Percentiles rank a stretch among this genome's conserved stretches.
Conservation (phyloP, 1,284 basidiomycete species). For the Vanrija pseudolonga region DNA sequence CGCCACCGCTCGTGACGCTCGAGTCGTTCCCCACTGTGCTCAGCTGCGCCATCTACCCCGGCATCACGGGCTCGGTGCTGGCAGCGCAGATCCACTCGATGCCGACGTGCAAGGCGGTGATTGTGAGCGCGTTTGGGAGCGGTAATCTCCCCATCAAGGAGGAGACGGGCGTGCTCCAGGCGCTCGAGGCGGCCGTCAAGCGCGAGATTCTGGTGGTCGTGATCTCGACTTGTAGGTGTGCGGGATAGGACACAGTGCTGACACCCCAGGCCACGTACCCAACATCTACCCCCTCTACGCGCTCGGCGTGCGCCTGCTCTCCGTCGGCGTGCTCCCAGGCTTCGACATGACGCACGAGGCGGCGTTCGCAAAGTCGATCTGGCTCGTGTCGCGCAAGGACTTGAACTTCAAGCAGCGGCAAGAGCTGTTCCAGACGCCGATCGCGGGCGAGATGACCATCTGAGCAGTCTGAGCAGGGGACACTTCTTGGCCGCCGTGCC, state of each 20-base stretch:
- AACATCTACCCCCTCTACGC: constrained; percentile 47
- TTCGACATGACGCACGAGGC: constrained; percentile 48
- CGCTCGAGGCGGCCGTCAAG: constrained; percentile 34
- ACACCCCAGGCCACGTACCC: constrained; percentile 33
- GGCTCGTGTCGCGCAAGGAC: constrained; percentile 40
- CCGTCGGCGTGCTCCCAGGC: constrained; percentile 40
- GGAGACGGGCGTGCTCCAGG: constrained; percentile 33
- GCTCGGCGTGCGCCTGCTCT: constrained; percentile 38
- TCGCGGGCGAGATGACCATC: constrained; percentile 40
- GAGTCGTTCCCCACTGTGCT: constrained; percentile 30
- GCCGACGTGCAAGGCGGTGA: constrained; percentile 41
- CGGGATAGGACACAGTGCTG: background rate
- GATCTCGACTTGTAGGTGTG: constrained; percentile 38
- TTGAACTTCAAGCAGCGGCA: constrained; percentile 40
- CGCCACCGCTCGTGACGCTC: constrained; percentile 32
- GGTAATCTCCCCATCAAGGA: constrained; percentile 42
- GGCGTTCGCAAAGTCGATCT: constrained; percentile 45
- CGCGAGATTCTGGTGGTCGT: constrained; percentile 46
- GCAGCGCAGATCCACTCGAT: constrained; percentile 41
- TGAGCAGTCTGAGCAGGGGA: too few relatives aligned
- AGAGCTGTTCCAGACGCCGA: constrained; percentile 34
- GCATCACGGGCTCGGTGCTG: constrained; percentile 41
- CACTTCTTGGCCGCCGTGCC: too few relatives aligned
- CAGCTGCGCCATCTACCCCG: constrained; percentile 35
- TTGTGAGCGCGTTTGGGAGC: constrained; percentile 41